Base-by-base conservation (phyloP, 768 basidiomycete genomes). In the Serendipita sp. region DNA sequence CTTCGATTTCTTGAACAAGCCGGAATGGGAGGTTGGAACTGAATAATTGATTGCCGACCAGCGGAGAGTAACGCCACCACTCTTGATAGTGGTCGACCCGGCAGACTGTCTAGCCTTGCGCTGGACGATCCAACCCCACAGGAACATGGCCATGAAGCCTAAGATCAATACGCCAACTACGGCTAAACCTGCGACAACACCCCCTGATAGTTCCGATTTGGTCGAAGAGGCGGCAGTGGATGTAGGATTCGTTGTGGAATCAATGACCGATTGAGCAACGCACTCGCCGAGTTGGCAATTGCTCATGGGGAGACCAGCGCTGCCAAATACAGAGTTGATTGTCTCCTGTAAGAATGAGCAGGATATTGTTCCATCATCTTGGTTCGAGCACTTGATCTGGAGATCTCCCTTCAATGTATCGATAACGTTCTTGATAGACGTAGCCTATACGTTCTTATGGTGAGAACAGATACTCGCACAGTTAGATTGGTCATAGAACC, bases 281-380 rank as follows among this genome's bases (percentile, higher is more conserved):
- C 94, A 96, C 74, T 97, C 94, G 29, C 94, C 94, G 68, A 87
- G 94, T 0, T 75, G 76, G 72, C 94, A 97, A 0, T 80, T 82
- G 62, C 79, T 78, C 8, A 97, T 76, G 3, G 77, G 68, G n/a
- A 97, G 80, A 0, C 94, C 94, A 44, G 73, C 70, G 0, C 78
- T 67, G 5, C 92, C 92, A 68, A 97, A 95, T 1, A 96, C 69
- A 0, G 69, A 64, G 31, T 85, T 70, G n/a, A 97, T 75, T 18
- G 79, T 74, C 13, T 72, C 67, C 73, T 96, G 91, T 70, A 87
- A 80, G 78, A 97, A 96, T 10, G 79, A 72, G 73, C 94, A 97
- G 0, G 77, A 77, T 2, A 81, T 78, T 23, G 78, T 77, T 1
- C 75, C 72, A 44, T 72, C 70, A 66, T 77, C 75, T 1, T 76